phyloP scores from a whole-genome alignment of 2,329 filamentous ascomycete genomes.

The Corinectria fuckeliana region DNA sequence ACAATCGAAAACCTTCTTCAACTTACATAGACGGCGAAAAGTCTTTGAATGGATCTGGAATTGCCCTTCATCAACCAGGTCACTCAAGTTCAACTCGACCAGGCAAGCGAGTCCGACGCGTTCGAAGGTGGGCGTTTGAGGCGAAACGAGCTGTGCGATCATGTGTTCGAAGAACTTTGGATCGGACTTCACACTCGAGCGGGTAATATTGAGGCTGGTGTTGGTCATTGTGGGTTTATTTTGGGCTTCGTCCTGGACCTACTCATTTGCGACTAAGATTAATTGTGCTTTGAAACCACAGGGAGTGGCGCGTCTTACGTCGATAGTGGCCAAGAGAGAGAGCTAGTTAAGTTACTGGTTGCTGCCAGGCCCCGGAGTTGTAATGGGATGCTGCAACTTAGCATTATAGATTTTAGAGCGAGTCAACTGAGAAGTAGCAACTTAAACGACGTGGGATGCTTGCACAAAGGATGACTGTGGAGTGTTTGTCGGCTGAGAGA shows the following conservation, averaged over 20 bases:
- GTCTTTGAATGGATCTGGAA: conserved; percentile 14
- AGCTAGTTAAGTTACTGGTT: neutral
- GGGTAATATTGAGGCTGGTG: conserved; percentile 9
- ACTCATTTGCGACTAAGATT: neutral
- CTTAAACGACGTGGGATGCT: neutral
- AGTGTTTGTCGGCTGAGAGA: neutral
- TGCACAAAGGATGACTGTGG: neutral
- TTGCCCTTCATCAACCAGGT: neutral
- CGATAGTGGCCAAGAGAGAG: neutral
- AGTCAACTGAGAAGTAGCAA: conserved; percentile 12
- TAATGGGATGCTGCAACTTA: conserved; percentile 10
- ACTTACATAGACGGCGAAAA: conserved; percentile 5
- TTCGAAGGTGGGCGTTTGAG: conserved; percentile 45
- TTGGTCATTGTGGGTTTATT: conserved; percentile 3
- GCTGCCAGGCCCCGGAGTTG: neutral
- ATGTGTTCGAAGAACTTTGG: conserved; percentile 42
- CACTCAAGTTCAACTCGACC: conserved; percentile 17
- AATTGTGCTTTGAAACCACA: neutral
- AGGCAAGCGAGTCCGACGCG: conserved; percentile 34
- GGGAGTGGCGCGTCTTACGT: neutral
- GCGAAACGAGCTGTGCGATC: conserved; percentile 43
- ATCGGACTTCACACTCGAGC: conserved; percentile 37
- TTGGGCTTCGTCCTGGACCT: neutral
- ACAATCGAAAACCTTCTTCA: conserved; percentile 4
- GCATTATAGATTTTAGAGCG: conserved; percentile 13